A percentile compares a stretch with the other conserved stretches of the same genome.
Conservation (phyloP, 331 rosid species). For the Cydonia oblonga region DNA sequence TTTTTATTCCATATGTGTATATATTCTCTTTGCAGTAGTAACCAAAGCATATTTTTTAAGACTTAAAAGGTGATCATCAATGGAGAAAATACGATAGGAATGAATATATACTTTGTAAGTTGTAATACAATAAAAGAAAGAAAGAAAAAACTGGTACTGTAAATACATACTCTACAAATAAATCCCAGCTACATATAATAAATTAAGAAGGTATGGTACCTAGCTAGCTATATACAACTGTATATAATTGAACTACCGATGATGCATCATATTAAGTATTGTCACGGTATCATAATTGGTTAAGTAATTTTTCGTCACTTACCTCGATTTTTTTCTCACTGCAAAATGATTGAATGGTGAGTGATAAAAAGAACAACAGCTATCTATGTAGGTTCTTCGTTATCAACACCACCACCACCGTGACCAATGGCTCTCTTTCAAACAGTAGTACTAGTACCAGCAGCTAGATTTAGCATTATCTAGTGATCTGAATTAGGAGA, state of each 20-base stretch:
- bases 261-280: neutral
- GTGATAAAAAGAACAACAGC: neutral
- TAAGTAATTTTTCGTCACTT: no score
- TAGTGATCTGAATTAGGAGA: constrained; percentile 45
- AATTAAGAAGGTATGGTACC: neutral
- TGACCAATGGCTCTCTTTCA: neutral
- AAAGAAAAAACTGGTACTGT: neutral
- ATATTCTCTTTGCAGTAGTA: neutral
- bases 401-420: neutral
- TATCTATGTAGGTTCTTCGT: neutral
- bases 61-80: neutral
- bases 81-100: neutral
- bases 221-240: neutral
- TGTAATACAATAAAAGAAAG: neutral
- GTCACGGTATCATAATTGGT: neutral
- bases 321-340: neutral
- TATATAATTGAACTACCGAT: neutral
- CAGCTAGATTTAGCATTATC: neutral
- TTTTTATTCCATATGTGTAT: neutral
- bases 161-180: neutral
- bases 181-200: neutral
- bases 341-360: constrained; percentile 15
- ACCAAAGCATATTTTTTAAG: neutral
- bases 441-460: neutral
- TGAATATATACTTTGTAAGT: neutral